Base-by-base conservation (phyloP, 345 rosid species). In the Syzygium grande region DNA sequence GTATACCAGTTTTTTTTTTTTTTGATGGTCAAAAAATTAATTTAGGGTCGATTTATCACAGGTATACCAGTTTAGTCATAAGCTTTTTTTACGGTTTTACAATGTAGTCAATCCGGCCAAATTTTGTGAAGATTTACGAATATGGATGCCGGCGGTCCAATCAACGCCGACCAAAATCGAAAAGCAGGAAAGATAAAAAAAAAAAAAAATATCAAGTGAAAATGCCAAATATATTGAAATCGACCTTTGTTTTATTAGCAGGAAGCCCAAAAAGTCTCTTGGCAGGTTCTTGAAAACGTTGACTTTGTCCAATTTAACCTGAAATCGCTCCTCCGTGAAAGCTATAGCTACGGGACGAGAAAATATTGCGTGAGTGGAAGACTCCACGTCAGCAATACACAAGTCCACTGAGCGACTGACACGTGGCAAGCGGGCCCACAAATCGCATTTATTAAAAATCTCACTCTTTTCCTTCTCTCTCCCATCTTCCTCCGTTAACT, bases 71-170 rank as follows among this genome's bases (percentile, higher is more conserved):
- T 43, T 25, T 25, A 59, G 7, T 25, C 27, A 11, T 13, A 11
- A 59, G 5, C 12, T 0, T 25, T 59, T 58, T 27, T 1, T 3
- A 27, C 0, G 1, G 6, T 61, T 61, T 61, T 61, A 0, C 2
- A 61, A 2, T 12, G 11, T 27, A 11, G 0, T 27, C 16, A 0
- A 11, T 59, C 6, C 14, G 0, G 11, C 25, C 1, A 23, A 58
- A 22, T 58, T 58, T 11, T 3, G 19, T 23, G 0, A 0, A 58
- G n/a, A 58, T 23, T 23, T 58, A 43, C 46, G 46, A 43, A 43
- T 51, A 51, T 51, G 16, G 5, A 15, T 15, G 16, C 5, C 3
- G 55, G 5, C 7, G 11, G 11, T 21, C 59, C 2, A 56, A 1
- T 23, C 4, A 56, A 1, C 1, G 1, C 27, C 2, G 6, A 0